Base-by-base conservation (phyloP, 2,329 filamentous ascomycete genomes). In the Botrytis aclada region DNA sequence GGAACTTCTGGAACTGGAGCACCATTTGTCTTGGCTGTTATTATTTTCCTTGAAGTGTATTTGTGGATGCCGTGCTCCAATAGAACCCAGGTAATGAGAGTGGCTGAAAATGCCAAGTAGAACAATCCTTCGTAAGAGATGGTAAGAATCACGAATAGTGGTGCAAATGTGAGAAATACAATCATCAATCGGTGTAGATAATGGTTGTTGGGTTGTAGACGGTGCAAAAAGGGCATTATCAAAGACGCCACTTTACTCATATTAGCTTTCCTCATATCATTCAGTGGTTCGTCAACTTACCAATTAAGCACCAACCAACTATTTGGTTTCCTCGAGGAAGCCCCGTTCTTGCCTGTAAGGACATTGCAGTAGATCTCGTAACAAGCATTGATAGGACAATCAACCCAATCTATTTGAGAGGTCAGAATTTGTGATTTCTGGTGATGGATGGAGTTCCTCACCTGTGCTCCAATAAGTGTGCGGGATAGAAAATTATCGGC, bases 41-140 rank as follows among this genome's bases (percentile, higher is more conserved):
- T 70, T 73, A 25, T 64, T 51, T 69, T 63, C 76, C 34, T 76
- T 71, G 77, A 79, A 72, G 79, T 83, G 78, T 82, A 86, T 29
- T 82, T 80, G 79, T 92, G 90, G 66, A 95, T 88, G 72, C 89
- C 89, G 80, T 97, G 92, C 82, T 99, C 96, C 1, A 99, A 86
- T n/a, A 91, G 90, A 47, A 98, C 93, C 96, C 96, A 99, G 72
- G 91, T 90, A 69, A 97, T 86, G 8, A 99, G 84, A 34, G 91
- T 93, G 71, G 92, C 85, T 79, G 91, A 94, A 82, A 98, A 99
- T 18, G 92, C 90, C 74, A 98, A 89, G 82, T 98, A 99, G 82
- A 99, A 99, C 3, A 99, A 86, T 0, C 95, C 95, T 82, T 99
- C 96, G 83, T 97, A 99, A 0, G 95, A 98, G 78, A 98, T 98